Base-by-base conservation (phyloP, 176 grass and related monocot genomes). In the Saccharum officinarum region DNA sequence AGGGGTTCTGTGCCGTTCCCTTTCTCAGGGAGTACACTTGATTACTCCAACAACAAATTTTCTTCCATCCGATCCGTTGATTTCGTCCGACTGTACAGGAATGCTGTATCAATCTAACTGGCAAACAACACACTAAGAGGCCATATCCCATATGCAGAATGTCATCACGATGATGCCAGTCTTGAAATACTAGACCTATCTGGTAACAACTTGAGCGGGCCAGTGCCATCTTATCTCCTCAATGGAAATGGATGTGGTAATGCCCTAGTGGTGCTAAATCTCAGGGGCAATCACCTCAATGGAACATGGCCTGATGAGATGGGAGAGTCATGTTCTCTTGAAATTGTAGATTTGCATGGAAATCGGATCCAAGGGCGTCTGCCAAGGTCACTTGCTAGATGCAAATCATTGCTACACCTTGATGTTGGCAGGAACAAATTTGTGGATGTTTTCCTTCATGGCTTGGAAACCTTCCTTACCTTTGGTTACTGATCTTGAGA, bases 11-110 rank as follows among this genome's bases (percentile, higher is more conserved):
- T 83, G 54, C 54, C 67, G 0, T 60, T 83, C 23, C 81, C 37
- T 5, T 33, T 10, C 0, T 0, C 0, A 0, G 69, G 0, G 0
- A 0, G 3, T 0, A 0, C 0, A 1, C 12, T 40, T 26, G 81
- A 83, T 31, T 82, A 73, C 52, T 82, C 80, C 52, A 60, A 82
- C 37, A 82, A 82, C n/a, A 40, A 20, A 22, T 73, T 82, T 20
- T 41, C 78, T 0, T 69, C 50, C 8, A 42, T 60, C 15, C 37
- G 1, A 7, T 7, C 10, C 31, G 62, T 34, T 26, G 80, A 22
- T 80, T 83, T 81, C 31, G 0, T 54, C 1, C n/a, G 20, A 41
- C 6, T 14, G 20, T 23, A 0, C 2, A 76, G 64, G n/a, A n/a
- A n/a, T n/a, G n/a, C n/a, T n/a, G n/a, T n/a, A n/a, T n/a, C 69